Base-by-base conservation (phyloP, 73 alveolate species). In the Uronychia binucleata region DNA sequence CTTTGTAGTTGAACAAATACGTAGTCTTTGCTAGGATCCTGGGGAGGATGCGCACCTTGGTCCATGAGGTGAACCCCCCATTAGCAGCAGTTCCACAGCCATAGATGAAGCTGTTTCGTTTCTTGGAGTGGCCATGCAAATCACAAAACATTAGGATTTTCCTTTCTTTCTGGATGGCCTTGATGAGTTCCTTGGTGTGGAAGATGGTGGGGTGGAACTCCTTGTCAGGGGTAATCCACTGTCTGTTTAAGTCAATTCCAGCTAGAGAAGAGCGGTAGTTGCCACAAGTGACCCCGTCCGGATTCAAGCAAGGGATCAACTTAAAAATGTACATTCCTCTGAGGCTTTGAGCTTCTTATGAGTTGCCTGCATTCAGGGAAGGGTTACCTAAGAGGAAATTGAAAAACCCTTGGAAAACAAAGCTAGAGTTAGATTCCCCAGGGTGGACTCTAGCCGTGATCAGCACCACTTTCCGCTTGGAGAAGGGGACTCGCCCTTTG, bases 381-480 rank as follows among this genome's bases (percentile, higher is more conserved):
- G 84, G 92, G 78, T 91, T 78, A 46, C 98, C 87, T 25, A 96
- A 78, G 57, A 96, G 85, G 19, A 30, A 32, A 5, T 93, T 91
- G n/a, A 90, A 46, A 26, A 90, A 74, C 34, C 98, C 98, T 84
- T 90, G 88, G 82, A 91, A 81, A 0, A 95, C 98, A 88, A 80
- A 88, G 34, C 93, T 87, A 0, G 97, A 90, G 33, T 90, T 95
- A 0, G 97, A 89, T 81, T 95, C 98, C 0, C 98, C 98, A 1
- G 98, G 98, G 79, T 95, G 98, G 67, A 92, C 96, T 60, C 98
- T 82, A 0, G 97, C 98, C 33, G 94, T 85, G 29, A 95, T 84
- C 35, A 89, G 84, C 11, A 92, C 84, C 14, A 95, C 97, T 77
- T 91, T 79, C 74, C 96, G 79, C 31, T 83, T 92, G 35, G 84